These are phyloP conservation scores for Dactylellina haptotyla DNA, from an alignment of 2,329 filamentous ascomycete species.

Conservation along the genomic window DNA sequence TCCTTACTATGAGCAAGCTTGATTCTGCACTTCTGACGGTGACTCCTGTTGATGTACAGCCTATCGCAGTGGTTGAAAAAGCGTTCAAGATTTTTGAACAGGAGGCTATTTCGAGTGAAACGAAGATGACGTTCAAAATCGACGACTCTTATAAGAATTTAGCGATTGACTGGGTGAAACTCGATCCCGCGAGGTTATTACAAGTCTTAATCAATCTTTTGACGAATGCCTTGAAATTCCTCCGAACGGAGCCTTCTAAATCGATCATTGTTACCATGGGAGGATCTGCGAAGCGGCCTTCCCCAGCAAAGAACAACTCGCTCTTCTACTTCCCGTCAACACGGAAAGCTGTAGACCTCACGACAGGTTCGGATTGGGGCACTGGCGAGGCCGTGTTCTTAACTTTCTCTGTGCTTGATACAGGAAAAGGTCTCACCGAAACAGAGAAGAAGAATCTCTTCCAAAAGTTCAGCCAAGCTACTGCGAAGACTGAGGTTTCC, in stretches of 20 bases:
- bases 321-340: conserved; percentile 60
- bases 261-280: conserved; percentile 73
- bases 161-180: conserved; percentile 75
- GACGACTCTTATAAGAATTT: conserved; percentile 74
- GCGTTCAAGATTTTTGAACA: conserved; percentile 83
- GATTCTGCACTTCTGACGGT: conserved; percentile 69
- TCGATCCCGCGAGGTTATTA: conserved; percentile 78
- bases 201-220: conserved; percentile 74
- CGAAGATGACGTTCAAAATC: conserved; percentile 75
- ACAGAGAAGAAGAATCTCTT: conserved; percentile 63
- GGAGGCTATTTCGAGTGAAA: conserved; percentile 76
- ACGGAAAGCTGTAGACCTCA: conserved; percentile 57
- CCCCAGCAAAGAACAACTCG: conserved; percentile 57
- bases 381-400: conserved; percentile 71
- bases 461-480: conserved; percentile 57
- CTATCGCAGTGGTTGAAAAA: conserved; percentile 74
- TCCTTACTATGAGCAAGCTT: conserved; percentile 72
- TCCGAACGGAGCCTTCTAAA: conserved; percentile 69
- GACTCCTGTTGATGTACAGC: conserved; percentile 76
- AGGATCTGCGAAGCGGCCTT: conserved; percentile 68
- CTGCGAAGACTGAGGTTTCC: conserved; percentile 71
- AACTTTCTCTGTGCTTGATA: conserved; percentile 79
- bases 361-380: conserved; percentile 61
- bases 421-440: conserved; percentile 76
- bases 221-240: conserved; percentile 74